phyloP scores from a whole-genome alignment of 805 yeast species.

The Saccharomycopsis sp. region DNA sequence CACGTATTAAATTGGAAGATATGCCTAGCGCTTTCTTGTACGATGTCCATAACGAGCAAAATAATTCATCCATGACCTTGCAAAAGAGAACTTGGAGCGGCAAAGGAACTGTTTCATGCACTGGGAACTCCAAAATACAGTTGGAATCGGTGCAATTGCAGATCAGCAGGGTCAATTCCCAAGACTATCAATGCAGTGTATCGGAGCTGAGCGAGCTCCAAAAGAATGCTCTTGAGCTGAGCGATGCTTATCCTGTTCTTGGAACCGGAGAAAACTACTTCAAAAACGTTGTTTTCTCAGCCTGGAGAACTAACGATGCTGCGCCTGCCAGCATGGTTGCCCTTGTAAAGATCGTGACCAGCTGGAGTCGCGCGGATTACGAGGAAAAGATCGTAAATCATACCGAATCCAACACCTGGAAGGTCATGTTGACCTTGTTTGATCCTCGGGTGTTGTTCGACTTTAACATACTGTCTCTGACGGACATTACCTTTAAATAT shows the following conservation, averaged over 20 bases:
- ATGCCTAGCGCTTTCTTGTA: conserved; percentile 28
- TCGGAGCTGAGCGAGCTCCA: no score
- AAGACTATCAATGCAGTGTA: not conserved
- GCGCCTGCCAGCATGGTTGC: not conserved
- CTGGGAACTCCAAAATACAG: not conserved
- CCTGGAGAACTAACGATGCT: not conserved
- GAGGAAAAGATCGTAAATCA: conserved; percentile 23
- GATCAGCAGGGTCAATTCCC: not conserved
- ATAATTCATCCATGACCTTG: conserved; percentile 24
- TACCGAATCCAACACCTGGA: conserved; percentile 38
- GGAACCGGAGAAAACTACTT: not conserved
- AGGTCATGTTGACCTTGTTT: conserved; percentile 50
- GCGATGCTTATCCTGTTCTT: not conserved
- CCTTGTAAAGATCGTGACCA: not conserved
- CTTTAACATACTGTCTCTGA: conserved; percentile 15
- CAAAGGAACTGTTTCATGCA: conserved; percentile 25
- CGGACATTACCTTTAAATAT: conserved; percentile 33
- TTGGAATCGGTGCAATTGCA: not conserved
- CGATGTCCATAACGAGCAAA: conserved; percentile 6
- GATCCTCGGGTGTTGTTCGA: conserved; percentile 62
- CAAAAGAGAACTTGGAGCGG: conserved; percentile 34
- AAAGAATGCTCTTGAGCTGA: not conserved
- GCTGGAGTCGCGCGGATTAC: not conserved
- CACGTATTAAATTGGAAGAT: conserved; percentile 27
- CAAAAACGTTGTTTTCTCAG: not conserved